Evolutionary conservation across 768 basidiomycete species (phyloP).

Genomic region (Wakefieldia striispora): DNA sequence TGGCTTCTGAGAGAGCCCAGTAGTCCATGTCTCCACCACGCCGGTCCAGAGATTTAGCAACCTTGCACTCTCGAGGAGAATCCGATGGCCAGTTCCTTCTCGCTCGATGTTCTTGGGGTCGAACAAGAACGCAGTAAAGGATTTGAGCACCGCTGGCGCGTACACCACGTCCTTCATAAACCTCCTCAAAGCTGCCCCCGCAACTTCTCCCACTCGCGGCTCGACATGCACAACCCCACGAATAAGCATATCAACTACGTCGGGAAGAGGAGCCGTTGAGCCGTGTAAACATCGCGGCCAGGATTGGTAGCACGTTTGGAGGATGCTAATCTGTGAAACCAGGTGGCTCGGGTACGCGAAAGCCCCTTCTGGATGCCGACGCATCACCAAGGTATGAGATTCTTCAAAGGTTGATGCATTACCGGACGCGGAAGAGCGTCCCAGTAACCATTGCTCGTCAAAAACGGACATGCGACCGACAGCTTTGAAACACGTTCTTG

Average conservation of each 20-base stretch:
- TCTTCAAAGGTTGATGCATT: slow-evolving; percentile 62
- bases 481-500: slow-evolving; percentile 55
- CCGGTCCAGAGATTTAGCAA: slow-evolving; percentile 72
- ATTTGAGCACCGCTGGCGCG: slow-evolving; percentile 56
- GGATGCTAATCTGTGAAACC: slow-evolving; percentile 62
- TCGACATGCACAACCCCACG: slow-evolving; percentile 86
- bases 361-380: slow-evolving; percentile 61
- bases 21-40: slow-evolving; percentile 69
- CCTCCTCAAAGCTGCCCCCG: slow-evolving; percentile 65
- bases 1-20: slow-evolving; percentile 42
- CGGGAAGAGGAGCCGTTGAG: slow-evolving; percentile 47
- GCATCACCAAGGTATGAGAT: slow-evolving; percentile 60
- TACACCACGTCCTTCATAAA: slow-evolving; percentile 62
- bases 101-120: slow-evolving; percentile 59
- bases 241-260: slow-evolving; percentile 75
- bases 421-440: slow-evolving; percentile 39
- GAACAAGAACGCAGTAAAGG: slow-evolving; percentile 73
- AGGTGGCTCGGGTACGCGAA: slow-evolving; percentile 66
- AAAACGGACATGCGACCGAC: slow-evolving; percentile 79
- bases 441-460: slow-evolving; percentile 78
- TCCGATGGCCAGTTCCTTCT: slow-evolving; percentile 59
- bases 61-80: slow-evolving; percentile 65
- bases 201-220: slow-evolving; percentile 65
- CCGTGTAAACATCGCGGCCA: slow-evolving; percentile 80
- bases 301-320: slow-evolving; percentile 75